Base-by-base conservation (phyloP, 129 eudicot species). In the Arctium minus region DNA sequence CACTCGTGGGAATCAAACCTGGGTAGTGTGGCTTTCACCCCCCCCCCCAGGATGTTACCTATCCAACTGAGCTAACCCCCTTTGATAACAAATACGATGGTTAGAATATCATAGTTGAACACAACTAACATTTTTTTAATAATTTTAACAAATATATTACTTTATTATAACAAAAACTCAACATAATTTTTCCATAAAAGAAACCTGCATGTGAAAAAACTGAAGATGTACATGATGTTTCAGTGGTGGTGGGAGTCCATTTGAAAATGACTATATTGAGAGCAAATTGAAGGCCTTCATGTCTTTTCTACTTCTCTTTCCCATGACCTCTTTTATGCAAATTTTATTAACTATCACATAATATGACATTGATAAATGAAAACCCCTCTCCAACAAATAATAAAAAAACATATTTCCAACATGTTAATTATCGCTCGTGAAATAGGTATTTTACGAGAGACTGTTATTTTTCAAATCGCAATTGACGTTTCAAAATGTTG, bases 211-310 rank as follows among this genome's bases (percentile, higher is more conserved):
- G 83, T 84, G 83, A 60, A 78, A 35, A n/a, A 83, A 18, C 79
- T 78, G 79, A 60, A 17, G 68, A 53, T 72, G 79, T 78, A 84
- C 44, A 78, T 78, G 75, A 78, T 78, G 79, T 84, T 78, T 62
- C 74, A 60, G 65, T 77, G 86, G 82, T 83, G 82, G 83, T 84
- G 83, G 86, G 86, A 72, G 70, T 72, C 86, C 86, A 84, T 78
- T n/a, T 70, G 77, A 70, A 80, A 70, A 31, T 70, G 77, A 80
- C 83, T 37, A 38, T 73, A 73, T 39, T 18, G 7, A 73, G 32
- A 73, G 15, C 82, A 79, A 70, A 42, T 80, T 80, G 77, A 70
- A 70, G 70, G 83, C 77, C 71, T 78, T 72, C 86, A 84, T 84
- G 86, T 84, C 83, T 84, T 78, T 84, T 84, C 79, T 71, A 42